Base-by-base conservation (phyloP, 2,329 filamentous ascomycete species). In the Biscogniauxia mediterranea region DNA sequence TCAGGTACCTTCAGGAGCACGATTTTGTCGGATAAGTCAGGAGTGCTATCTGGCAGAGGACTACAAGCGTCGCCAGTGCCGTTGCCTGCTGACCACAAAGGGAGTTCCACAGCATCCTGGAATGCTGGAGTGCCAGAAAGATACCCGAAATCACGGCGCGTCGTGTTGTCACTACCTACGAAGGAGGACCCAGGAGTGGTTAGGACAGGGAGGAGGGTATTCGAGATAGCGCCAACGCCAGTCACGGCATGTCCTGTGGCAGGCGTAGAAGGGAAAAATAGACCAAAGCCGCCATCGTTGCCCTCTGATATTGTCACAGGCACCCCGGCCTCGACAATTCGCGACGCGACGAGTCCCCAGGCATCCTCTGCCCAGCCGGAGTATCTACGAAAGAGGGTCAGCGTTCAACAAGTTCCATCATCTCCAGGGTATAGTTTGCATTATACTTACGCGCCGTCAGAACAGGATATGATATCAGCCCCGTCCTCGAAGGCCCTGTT, bases 321-420 rank as follows among this genome's bases (percentile, higher is more conserved):
- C 1, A 79, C 73, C 17, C 78, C 78, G 1, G 72, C 69, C 15
- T 76, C 73, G 20, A 74, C 76, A 55, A 81, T 78, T n/a, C 78
- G 76, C 8, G 73, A 73, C 15, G 74, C 73, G 11, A 75, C 72
- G 5, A 74, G 66, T 38, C 74, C 71, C 70, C 73, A 76, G 13
- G 75, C 66, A 52, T 77, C 70, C 17, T 70, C 67, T 13, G 70
- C 58, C 69, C 70, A 74, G 17, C 71, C 72, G 1, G 65, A 66
- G 38, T 46, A 46, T 46, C 38, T 46, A n/a, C 38, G 15, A 17
- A 11, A 5, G 38, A 46, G 38, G 15, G 38, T 46, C 38, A 46
- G 38, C 38, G 15, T 46, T 9, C 5, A n/a, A 6, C 38, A 46
- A 17, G 13, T 13, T 15, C 5, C 5, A 26, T 21, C 17, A 23